A percentile compares a stretch with the other conserved stretches of the same genome.
Conservation (phyloP, 306 rosid genomes). For the Malus orientalis region DNA sequence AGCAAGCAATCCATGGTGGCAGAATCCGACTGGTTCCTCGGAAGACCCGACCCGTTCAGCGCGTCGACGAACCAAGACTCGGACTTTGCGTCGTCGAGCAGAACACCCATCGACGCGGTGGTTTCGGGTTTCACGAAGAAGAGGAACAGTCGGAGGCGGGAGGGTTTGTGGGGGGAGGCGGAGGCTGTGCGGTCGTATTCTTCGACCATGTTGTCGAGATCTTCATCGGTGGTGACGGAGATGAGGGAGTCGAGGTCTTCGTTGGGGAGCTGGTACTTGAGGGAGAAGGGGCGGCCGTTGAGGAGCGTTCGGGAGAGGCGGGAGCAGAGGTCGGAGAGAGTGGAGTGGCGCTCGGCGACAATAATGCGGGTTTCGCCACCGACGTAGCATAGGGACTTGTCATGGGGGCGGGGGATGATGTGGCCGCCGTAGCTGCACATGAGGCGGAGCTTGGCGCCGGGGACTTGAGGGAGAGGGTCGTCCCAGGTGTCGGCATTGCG, state of each 20-base stretch:
- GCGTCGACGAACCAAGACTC: conserved; percentile 97
- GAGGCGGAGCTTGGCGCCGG: conserved; percentile 71
- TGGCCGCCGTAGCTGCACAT: conserved; percentile 99
- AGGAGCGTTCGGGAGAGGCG: conserved; percentile 67
- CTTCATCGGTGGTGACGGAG: conserved; percentile 71
- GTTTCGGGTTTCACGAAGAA: conserved; percentile 74
- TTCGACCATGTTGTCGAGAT: conserved; percentile 87
- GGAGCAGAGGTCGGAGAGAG: conserved; percentile 49
- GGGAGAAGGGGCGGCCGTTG: conserved; percentile 64
- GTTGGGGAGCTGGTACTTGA: conserved; percentile 79
- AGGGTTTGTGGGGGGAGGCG: conserved; percentile 35
- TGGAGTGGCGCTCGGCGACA: conserved; percentile 57
- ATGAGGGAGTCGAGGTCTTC: conserved; percentile 82
- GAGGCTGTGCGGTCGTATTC: conserved; percentile 62
- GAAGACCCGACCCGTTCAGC: conserved; percentile 56
- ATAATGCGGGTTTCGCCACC: conserved; percentile 91
- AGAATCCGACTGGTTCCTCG: conserved; percentile 57
- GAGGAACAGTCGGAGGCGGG: conserved; percentile 62
- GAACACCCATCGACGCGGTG: conserved; percentile 66
- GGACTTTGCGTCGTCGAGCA: conserved; percentile 72
- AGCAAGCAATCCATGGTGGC: conserved; percentile 43
- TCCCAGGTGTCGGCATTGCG: conserved; percentile 48
- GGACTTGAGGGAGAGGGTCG: conserved; percentile 46
- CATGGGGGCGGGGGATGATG: conserved; percentile 92
- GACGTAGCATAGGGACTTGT: conserved; percentile 79